Evolutionary conservation across 768 basidiomycete genomes (phyloP).

Genomic region (Tylopilus rubrobrunneus): DNA sequence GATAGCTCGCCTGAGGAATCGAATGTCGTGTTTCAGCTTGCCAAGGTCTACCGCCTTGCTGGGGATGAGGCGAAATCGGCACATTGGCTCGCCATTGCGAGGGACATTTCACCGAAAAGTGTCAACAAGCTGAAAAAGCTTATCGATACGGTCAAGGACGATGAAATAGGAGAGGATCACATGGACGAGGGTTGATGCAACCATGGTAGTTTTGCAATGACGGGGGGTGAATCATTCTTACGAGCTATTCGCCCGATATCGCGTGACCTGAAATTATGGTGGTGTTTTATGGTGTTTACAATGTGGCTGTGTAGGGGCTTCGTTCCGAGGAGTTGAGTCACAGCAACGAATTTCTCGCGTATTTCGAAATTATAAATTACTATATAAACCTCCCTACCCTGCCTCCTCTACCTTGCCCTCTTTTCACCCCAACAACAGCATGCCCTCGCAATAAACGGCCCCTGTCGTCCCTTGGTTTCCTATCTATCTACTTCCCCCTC

Average conservation of each 20-base stretch:
- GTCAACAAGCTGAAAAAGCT: slow-evolving; percentile 78
- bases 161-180: slow-evolving; percentile 49
- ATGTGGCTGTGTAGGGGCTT: slow-evolving; percentile 30
- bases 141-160: slow-evolving; percentile 66
- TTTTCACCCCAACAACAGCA: slow-evolving; percentile 20
- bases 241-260: slow-evolving; percentile 6
- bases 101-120: slow-evolving; percentile 93
- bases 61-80: slow-evolving; percentile 79
- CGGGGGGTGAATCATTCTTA: not conserved
- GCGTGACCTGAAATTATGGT: slow-evolving; percentile 19
- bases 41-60: slow-evolving; percentile 81
- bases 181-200: slow-evolving; percentile 69
- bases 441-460: slow-evolving; percentile 33
- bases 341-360: slow-evolving; percentile 2
- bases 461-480: slow-evolving; percentile 7
- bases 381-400: slow-evolving; percentile 42
- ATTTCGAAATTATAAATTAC: slow-evolving; percentile 29
- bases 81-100: slow-evolving; percentile 81
- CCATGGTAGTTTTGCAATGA: not conserved
- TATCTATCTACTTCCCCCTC: slow-evolving; percentile 8
- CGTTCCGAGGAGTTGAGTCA: slow-evolving; percentile 32
- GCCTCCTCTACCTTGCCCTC: slow-evolving; percentile 19
- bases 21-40: slow-evolving; percentile 95
- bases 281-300: slow-evolving; percentile 21
- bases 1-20: slow-evolving; percentile 90